Evolutionary conservation across 2,329 filamentous ascomycete species (phyloP), one percentile per base, ranked within the genome.

Genomic region (Paecilomyces niveus): DNA sequence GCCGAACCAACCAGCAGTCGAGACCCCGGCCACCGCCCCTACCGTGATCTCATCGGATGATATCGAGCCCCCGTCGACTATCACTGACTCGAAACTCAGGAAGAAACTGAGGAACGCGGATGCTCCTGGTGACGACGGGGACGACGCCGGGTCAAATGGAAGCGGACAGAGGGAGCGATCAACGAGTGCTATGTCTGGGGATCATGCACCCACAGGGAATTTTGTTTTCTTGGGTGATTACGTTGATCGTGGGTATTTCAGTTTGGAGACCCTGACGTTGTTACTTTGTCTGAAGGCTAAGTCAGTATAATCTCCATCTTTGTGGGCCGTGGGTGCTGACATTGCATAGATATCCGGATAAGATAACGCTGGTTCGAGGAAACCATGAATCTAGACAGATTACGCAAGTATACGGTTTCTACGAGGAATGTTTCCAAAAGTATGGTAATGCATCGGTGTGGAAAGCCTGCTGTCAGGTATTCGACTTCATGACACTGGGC

Each of bases 1-100:
- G 90, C 94, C 94, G 10, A 91, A 91, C 68, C 89, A 96, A 66
- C 83, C 85, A 45, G 83, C 87, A 61, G 81, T 86, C 26, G 83
- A 92, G 69, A 78, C 84, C 13, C 88, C 89, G 15, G 83, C 86
- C 67, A 88, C 87, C 10, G 79, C 84, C 31, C 86, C 87, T 8
- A 85, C 86, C 9, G 83, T 92, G 63, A 96, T 97, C 71, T 93
- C 85, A 55, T 89, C 91, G n/a, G 89, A 90, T 64, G 92, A 96
- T 71, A 87, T 97, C 67, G 92, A 97, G 74, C 92, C 93, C 3
- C 92, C 93, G 1, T 90, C 88, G 13, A 87, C 89, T 66, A 96
- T 96, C 66, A 94, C 87, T 58, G 87, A 96, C 69, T 90, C 92
- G 3, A 94, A 92, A 72, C 80, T 94, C 53, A 88, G 87, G 77